Percentiles rank a stretch among this genome's conserved stretches.
Conservation (phyloP, 805 yeast species). For the Starmerella floris region DNA sequence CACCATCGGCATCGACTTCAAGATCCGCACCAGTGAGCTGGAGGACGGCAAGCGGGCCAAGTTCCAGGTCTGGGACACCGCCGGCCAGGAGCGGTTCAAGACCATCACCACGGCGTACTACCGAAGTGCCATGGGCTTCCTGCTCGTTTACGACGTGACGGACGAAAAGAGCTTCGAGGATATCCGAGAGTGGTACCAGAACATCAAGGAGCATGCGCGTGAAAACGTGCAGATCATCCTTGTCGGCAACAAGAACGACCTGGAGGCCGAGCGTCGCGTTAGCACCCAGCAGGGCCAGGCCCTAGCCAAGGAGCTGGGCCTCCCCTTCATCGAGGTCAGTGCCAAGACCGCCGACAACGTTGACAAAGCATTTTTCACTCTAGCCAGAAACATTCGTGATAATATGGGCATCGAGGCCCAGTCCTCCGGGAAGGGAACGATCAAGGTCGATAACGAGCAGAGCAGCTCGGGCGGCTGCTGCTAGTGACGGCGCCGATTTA, state of each 20-base stretch:
- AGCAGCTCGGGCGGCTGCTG: slow-evolving; percentile 24
- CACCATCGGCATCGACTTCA: slow-evolving; percentile 96
- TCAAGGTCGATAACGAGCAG: slow-evolving; percentile 24
- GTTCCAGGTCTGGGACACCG: slow-evolving; percentile 97
- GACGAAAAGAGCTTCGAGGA: slow-evolving; percentile 92
- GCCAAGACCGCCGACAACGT: slow-evolving; percentile 91
- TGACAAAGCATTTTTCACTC: slow-evolving; percentile 77
- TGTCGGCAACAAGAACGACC: slow-evolving; percentile 94
- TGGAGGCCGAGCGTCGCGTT: slow-evolving; percentile 74
- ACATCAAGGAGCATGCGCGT: slow-evolving; percentile 91
- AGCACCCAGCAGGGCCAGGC: slow-evolving; percentile 81
- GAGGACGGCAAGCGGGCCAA: slow-evolving; percentile 78
- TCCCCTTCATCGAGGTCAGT: slow-evolving; percentile 90
- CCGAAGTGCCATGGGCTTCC: slow-evolving; percentile 97
- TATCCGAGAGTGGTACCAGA: slow-evolving; percentile 87
- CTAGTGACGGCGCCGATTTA: slow-evolving; percentile 2
- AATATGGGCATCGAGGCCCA: slow-evolving; percentile 41
- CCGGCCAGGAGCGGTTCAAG: slow-evolving; percentile 96
- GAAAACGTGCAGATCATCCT: slow-evolving; percentile 89
- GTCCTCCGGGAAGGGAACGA: slow-evolving; percentile 21
- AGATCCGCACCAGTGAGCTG: slow-evolving; percentile 87
- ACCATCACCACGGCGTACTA: slow-evolving; percentile 96
- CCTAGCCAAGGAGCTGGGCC: slow-evolving; percentile 70
- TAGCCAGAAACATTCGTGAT: slow-evolving; percentile 77
- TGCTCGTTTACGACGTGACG: slow-evolving; percentile 92